phyloP scores from a whole-genome alignment of 2,329 filamentous ascomycete species.

The Didymella pomorum region DNA sequence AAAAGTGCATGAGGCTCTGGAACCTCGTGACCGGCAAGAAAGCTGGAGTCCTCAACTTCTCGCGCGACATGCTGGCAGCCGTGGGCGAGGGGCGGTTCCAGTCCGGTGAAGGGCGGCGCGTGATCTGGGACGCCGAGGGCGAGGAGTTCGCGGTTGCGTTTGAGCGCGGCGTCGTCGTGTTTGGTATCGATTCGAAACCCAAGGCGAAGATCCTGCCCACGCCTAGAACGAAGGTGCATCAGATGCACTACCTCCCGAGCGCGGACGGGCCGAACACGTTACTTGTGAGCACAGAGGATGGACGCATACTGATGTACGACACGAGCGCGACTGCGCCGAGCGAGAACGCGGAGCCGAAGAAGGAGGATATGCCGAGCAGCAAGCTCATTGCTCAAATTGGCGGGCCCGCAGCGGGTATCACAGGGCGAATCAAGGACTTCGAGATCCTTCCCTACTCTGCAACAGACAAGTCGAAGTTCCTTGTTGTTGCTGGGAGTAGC shows the following conservation, averaged over 20 bases:
- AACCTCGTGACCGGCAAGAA: conserved; percentile 97
- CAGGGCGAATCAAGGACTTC: conserved; percentile 88
- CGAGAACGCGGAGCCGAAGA: conserved; percentile 40
- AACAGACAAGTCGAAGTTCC: conserved; percentile 52
- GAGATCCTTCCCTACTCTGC: conserved; percentile 63
- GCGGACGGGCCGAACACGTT: conserved; percentile 66
- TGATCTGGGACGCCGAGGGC: conserved; percentile 78
- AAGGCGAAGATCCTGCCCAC: conserved; percentile 75
- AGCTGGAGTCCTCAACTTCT: conserved; percentile 89
- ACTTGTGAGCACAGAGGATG: conserved; percentile 88
- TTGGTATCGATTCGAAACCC: conserved; percentile 86
- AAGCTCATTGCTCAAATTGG: conserved; percentile 77
- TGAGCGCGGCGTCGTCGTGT: conserved; percentile 83
- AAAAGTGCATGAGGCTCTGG: conserved; percentile 92
- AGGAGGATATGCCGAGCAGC: conserved; percentile 65
- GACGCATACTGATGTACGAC: conserved; percentile 82
- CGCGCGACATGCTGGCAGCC: conserved; percentile 73
- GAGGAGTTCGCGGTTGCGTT: conserved; percentile 91
- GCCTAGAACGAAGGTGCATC: conserved; percentile 80
- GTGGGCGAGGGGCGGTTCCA: conserved; percentile 79
- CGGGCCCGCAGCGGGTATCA: conserved; percentile 72
- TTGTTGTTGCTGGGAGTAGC: conserved; percentile 78
- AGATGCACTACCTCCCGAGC: conserved; percentile 73
- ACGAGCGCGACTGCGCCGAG: conserved; percentile 63
- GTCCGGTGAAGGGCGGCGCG: conserved; percentile 81